phyloP scores from a whole-genome alignment of 177 flowering plant species.

The Telopea speciosissima region DNA sequence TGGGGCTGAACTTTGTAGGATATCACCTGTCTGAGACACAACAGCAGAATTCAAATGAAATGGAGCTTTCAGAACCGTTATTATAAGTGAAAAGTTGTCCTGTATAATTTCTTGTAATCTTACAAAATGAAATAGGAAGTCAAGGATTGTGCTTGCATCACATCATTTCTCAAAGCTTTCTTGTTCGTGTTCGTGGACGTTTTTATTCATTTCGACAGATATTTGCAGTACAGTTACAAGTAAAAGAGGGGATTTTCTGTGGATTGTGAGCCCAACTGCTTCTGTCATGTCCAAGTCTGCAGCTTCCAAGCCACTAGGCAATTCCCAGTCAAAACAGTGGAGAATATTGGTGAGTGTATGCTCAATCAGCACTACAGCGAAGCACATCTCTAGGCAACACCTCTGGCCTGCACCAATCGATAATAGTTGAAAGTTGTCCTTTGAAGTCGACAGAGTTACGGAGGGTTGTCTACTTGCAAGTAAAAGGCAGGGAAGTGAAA shows the following conservation, averaged over 20 bases:
- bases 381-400: constrained; percentile 33
- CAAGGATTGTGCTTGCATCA: not conserved
- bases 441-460: too few relatives aligned
- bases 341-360: constrained; percentile 13
- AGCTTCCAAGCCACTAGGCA: constrained; percentile 10
- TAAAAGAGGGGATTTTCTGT: constrained; percentile 6
- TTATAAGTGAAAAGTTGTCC: constrained; percentile 24
- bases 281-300: constrained; percentile 13
- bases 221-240: not conserved
- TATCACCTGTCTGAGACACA: constrained; percentile 27
- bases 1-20: constrained; percentile 72
- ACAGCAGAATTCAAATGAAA: constrained; percentile 65
- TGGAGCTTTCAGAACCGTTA: constrained; percentile 97
- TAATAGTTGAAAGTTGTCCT: too few relatives aligned
- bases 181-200: not conserved
- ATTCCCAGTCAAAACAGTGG: constrained; percentile 16
- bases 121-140: not conserved
- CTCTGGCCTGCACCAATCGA: constrained; percentile 41
- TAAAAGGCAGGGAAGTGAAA: too few relatives aligned
- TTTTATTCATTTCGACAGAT: not conserved
- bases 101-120: constrained; percentile 1
- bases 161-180: not conserved
- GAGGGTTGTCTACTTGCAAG: too few relatives aligned
- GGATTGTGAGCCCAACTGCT: constrained; percentile 4
- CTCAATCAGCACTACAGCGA: constrained; percentile 23